Conservation (phyloP, 495 filamentous ascomycete genomes). For the Neurospora sp. region DNA sequence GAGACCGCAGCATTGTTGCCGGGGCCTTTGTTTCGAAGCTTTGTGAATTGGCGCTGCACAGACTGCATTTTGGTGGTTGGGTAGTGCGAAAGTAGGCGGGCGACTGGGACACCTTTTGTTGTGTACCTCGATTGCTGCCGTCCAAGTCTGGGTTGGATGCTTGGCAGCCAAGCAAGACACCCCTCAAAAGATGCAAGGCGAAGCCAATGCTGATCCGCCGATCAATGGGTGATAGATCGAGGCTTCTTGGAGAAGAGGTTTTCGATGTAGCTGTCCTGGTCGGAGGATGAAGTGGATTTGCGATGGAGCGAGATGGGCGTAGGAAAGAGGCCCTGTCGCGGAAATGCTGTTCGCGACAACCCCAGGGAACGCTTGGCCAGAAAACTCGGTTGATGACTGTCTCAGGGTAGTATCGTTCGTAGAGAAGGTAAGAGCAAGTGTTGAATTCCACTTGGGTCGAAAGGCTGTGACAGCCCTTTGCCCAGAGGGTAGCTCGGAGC, state of each 20-base stretch:
- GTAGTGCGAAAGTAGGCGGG: not conserved
- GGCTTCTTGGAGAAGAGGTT: not conserved
- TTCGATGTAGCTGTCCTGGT: not conserved
- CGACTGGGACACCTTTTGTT: not conserved
- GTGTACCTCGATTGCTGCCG: not conserved
- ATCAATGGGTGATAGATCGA: not conserved
- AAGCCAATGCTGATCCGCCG: not conserved
- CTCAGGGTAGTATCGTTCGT: not conserved
- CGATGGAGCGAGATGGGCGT: not conserved
- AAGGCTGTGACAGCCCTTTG: not conserved
- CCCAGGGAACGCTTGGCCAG: not conserved
- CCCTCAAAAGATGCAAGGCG: not conserved
- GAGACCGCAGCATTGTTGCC: constrained; percentile 73
- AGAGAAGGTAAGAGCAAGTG: not conserved
- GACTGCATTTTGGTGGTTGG: constrained; percentile 54
- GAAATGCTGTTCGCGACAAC: not conserved
- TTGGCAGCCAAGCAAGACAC: not conserved
- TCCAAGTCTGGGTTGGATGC: not conserved
- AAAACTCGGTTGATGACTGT: not conserved
- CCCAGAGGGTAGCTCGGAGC: not conserved
- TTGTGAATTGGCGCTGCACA: constrained; percentile 66
- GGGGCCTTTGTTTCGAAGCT: constrained; percentile 54
- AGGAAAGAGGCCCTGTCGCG: not conserved
- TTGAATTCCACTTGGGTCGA: not conserved
- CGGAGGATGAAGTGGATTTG: not conserved